These are phyloP conservation scores for Penicillium cosmopolitanum DNA, from an alignment of 495 filamentous ascomycete species.

Conservation along the genomic window DNA sequence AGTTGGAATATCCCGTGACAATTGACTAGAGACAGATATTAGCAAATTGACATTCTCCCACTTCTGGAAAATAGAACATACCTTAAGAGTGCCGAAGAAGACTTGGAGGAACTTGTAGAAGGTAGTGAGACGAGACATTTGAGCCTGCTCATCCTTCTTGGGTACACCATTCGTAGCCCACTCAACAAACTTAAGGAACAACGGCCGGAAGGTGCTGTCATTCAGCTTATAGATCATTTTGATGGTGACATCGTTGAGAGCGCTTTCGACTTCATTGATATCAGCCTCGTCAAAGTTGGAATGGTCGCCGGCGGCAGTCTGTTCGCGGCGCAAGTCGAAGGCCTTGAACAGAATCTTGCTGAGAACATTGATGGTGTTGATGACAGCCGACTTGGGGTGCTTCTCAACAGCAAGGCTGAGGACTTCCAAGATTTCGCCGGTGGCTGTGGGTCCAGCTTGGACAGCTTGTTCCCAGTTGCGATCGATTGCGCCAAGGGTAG, in stretches of 20 bases:
- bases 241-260: slow-evolving; percentile 67
- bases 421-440: slow-evolving; percentile 66
- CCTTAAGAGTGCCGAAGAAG: slow-evolving; percentile 83
- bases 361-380: slow-evolving; percentile 68
- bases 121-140: slow-evolving; percentile 61
- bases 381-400: slow-evolving; percentile 72
- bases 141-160: slow-evolving; percentile 61
- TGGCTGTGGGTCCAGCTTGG: slow-evolving; percentile 60
- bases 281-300: slow-evolving; percentile 51
- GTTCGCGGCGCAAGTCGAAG: slow-evolving; percentile 71
- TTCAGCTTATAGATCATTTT: slow-evolving; percentile 96
- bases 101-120: slow-evolving; percentile 78
- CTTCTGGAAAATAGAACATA: slow-evolving; percentile 26
- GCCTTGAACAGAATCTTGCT: slow-evolving; percentile 69
- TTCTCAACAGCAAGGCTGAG: slow-evolving; percentile 71
- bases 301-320: slow-evolving; percentile 37
- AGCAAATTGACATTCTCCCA: background rate
- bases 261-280: slow-evolving; percentile 65
- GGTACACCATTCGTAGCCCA: slow-evolving; percentile 66
- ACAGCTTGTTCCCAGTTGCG: slow-evolving; percentile 70
- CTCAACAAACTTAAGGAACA: slow-evolving; percentile 80
- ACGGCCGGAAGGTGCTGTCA: slow-evolving; percentile 92
- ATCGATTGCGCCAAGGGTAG: slow-evolving; percentile 68
- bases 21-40: slow-evolving; percentile 60
- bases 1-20: slow-evolving; percentile 85